A percentile compares a stretch with the other conserved stretches of the same genome.
Evolutionary conservation across 202 grass and related monocot genomes (phyloP).

Genomic region (Setaria viridis): DNA sequence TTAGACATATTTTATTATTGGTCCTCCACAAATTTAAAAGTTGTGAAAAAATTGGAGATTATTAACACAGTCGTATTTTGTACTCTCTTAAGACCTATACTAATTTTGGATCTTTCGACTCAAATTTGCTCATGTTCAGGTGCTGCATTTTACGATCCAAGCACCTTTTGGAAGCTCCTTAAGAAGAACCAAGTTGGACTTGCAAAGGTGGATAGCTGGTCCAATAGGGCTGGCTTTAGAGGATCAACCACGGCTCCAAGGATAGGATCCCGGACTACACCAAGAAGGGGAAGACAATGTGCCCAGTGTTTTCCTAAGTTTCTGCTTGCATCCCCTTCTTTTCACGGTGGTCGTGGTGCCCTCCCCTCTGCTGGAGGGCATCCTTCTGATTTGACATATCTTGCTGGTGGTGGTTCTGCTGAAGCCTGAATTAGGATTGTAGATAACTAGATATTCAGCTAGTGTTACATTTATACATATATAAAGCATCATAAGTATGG

Average conservation of each 20-base stretch:
- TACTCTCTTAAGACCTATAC: background rate
- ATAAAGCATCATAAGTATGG: constrained; percentile 57
- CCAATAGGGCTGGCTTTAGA: constrained; percentile 78
- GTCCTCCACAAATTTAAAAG: background rate
- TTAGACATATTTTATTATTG: background rate
- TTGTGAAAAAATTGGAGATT: background rate
- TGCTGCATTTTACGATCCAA: constrained; percentile 23
- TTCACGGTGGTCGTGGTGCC: constrained; percentile 86
- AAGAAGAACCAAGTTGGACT: constrained; percentile 47
- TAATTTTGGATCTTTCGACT: background rate
- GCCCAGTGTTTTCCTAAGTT: constrained; percentile 68
- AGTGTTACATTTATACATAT: constrained; percentile 11
- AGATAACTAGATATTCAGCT: constrained; percentile 49
- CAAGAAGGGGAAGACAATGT: constrained; percentile 65
- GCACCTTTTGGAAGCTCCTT: constrained; percentile 25
- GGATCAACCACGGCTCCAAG: constrained; percentile 77
- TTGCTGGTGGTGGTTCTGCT: constrained; percentile 71
- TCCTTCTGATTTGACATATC: constrained; percentile 85
- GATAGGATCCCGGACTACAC: constrained; percentile 58
- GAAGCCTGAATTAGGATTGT: constrained; percentile 50
- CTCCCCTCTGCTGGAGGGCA: constrained; percentile 92
- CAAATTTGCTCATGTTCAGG: constrained; percentile 18
- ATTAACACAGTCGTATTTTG: background rate
- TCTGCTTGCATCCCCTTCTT: constrained; percentile 80
- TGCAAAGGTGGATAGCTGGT: constrained; percentile 61